Conservation (phyloP, 192 early-diverging fungal species). For the Mortierella hygrophila region DNA sequence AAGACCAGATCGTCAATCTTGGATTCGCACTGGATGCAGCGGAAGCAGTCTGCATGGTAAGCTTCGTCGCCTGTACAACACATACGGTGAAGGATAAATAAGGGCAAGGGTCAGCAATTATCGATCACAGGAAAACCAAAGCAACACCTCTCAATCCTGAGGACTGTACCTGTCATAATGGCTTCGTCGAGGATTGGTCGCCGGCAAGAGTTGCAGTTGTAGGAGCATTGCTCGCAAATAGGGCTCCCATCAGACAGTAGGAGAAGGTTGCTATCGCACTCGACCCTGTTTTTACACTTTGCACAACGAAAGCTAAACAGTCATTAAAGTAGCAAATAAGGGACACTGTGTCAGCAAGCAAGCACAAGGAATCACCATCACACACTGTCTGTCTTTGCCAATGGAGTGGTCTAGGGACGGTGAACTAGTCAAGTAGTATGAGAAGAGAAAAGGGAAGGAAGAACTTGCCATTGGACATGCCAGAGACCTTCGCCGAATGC, state of each 20-base stretch:
- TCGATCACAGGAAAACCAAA: neutral
- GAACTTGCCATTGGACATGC: conserved; percentile 84
- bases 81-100: neutral
- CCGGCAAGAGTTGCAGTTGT: conserved; percentile 77
- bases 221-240: conserved; percentile 84
- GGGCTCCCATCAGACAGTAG: conserved; percentile 80
- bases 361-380: no score
- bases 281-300: conserved; percentile 76
- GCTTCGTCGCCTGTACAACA: conserved; percentile 68
- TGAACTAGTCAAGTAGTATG: no score
- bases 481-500: conserved; percentile 86
- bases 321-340: neutral
- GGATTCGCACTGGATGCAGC: conserved; percentile 76
- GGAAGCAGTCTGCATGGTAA: conserved; percentile 84
- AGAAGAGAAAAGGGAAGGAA: no score
- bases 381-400: no score
- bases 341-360: neutral
- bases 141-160: neutral
- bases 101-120: neutral
- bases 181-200: conserved; percentile 80
- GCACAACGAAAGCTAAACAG: conserved; percentile 74
- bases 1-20: conserved; percentile 80
- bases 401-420: no score
- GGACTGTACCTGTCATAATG: conserved; percentile 74
- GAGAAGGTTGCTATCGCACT: conserved; percentile 79